Base-by-base conservation (phyloP, 495 filamentous ascomycete genomes). In the Penicillium tannophilum region DNA sequence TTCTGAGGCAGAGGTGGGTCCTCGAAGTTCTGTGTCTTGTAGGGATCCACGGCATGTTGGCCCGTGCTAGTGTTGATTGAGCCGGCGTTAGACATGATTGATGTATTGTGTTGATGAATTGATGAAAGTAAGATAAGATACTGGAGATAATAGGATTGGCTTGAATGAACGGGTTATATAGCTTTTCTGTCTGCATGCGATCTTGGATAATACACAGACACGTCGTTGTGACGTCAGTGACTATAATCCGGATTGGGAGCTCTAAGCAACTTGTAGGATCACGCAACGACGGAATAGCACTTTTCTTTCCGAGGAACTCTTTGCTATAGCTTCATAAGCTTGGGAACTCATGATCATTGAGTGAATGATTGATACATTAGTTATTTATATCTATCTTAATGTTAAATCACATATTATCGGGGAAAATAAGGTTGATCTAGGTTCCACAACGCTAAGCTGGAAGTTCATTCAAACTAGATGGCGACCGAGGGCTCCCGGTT, bases 21-120 rank as follows among this genome's bases (percentile, higher is more conserved):
- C 11, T 90, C 76, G 9, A 69, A 78, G 75, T 91, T 95, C 75
- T 88, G 86, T 53, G 79, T 68, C 66, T 84, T 92, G 81, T 95
- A 97, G 0, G 92, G 93, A 69, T 96, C 93, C 39, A 88, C 81
- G 46, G 83, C 71, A 70, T 86, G 80, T 65, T 63, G 70, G 54
- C 81, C 83, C 28, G 83, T 85, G 54, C 81, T 75, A 39, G 88
- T 78, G 72, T 89, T 88, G 69, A 84, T 84, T 69, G 68, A 63
- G 30, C 64, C 58, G 39, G 56, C 44, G 39, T 60, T 30, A 57
- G 75, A 71, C 75, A 77, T 77, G 35, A 19, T 64, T n/a, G 14
- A 41, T 23, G 20, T 41, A 20, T 28, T 47, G 23, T 7, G 16
- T 12, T 41, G 20, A 23, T 23, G 20, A 48, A 35, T 54, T 20